These are phyloP conservation scores for Musa troglodytarum DNA, from an alignment of 176 grass and related monocot genomes.

Conservation along the genomic window DNA sequence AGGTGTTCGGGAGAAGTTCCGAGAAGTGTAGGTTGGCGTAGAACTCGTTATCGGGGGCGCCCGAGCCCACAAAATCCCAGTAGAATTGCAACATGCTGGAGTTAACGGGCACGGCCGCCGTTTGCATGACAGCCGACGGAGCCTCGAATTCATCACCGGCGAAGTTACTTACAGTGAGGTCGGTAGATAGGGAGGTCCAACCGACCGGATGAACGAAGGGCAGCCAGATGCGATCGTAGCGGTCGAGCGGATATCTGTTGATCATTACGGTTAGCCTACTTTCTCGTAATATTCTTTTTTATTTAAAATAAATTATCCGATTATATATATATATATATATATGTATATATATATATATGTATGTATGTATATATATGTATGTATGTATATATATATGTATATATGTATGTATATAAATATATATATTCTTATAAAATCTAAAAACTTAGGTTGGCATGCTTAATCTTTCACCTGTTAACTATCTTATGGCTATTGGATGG, in stretches of 20 bases:
- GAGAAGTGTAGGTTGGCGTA: constrained; percentile 15
- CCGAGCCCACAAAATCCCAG: background rate
- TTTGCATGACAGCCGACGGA: constrained; percentile 43
- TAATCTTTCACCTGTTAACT: too few relatives aligned
- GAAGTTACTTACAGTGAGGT: background rate
- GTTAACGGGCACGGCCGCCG: constrained; percentile 25
- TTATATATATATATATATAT: too few relatives aligned
- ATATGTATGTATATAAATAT: too few relatives aligned
- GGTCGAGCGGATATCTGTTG: constrained; percentile 2
- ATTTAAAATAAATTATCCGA: too few relatives aligned
- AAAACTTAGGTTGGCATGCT: too few relatives aligned
- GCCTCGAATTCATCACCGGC: background rate
- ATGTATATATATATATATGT: too few relatives aligned
- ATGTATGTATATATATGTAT: too few relatives aligned
- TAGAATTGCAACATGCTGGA: constrained; percentile 19
- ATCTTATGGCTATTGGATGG: too few relatives aligned
- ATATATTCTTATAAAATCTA: too few relatives aligned
- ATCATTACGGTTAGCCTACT: too few relatives aligned
- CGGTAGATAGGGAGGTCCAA: constrained; percentile 16
- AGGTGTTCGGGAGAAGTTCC: constrained; percentile 22
- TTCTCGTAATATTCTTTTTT: too few relatives aligned
- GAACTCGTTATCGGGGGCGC: background rate
- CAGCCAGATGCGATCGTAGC: background rate
- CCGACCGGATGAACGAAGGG: background rate
- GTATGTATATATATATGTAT: too few relatives aligned